Evolutionary conservation across 2,329 filamentous ascomycete genomes (phyloP).

Genomic region (Fusarium sp.): DNA sequence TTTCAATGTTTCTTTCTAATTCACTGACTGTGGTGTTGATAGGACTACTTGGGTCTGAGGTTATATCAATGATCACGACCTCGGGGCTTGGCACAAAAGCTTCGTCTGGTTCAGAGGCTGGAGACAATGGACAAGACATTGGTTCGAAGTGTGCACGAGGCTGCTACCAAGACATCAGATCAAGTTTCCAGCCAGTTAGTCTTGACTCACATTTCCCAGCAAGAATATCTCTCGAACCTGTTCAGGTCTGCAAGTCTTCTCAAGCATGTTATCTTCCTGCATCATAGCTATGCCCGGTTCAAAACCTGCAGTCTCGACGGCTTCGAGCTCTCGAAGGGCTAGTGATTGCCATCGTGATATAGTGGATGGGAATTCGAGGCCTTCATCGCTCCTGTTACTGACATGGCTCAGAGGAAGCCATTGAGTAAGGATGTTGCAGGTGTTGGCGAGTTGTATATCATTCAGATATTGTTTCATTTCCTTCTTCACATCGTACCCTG

Average conservation of each 20-base stretch:
- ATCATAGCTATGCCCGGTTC: background rate
- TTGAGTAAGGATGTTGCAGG: slow-evolving; percentile 40
- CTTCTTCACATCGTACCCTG: slow-evolving; percentile 37
- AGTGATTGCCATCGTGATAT: slow-evolving; percentile 43
- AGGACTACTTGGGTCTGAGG: slow-evolving; percentile 52
- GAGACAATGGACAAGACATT: slow-evolving; percentile 51
- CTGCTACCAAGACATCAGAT: slow-evolving; percentile 16
- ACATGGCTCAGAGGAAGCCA: slow-evolving; percentile 52
- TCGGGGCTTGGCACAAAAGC: slow-evolving; percentile 42
- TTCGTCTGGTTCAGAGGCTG: slow-evolving; percentile 34
- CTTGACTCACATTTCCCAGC: slow-evolving; percentile 13
- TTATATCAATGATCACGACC: slow-evolving; percentile 46
- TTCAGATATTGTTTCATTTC: slow-evolving; percentile 45
- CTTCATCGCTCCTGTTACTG: slow-evolving; percentile 46
- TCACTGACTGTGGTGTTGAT: background rate
- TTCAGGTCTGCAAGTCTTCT: background rate
- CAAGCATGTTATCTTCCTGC: background rate
- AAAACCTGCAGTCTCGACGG: slow-evolving; percentile 32
- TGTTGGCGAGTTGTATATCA: slow-evolving; percentile 33
- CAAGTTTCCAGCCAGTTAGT: background rate
- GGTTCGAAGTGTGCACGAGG: slow-evolving; percentile 19
- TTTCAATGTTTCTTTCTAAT: slow-evolving; percentile 19
- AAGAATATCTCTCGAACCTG: slow-evolving; percentile 20
- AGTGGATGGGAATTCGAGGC: slow-evolving; percentile 46
- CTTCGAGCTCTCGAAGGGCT: slow-evolving; percentile 48